phyloP scores from a whole-genome alignment of 73 alveolate species.

The Paramecium sexaurelia region DNA sequence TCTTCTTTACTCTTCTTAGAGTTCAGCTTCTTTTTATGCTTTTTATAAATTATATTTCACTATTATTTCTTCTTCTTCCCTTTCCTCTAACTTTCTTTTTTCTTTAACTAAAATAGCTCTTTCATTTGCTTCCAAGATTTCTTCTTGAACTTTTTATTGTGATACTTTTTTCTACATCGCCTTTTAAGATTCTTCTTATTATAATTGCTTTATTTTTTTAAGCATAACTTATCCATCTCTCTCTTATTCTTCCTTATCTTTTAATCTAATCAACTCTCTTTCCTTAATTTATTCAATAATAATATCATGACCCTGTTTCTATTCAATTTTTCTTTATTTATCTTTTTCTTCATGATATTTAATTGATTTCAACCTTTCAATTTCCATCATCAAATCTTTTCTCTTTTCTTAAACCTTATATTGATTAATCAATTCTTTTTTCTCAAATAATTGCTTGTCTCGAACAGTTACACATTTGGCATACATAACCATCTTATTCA shows the following conservation, averaged over 20 bases:
- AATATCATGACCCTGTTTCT: conserved; percentile 73
- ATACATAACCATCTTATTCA: conserved; percentile 87
- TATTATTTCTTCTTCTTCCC: conserved; percentile 83
- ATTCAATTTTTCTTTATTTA: conserved; percentile 67
- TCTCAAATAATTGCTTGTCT: conserved; percentile 79
- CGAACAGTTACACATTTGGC: conserved; percentile 86
- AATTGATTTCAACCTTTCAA: conserved; percentile 83
- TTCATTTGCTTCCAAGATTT: conserved; percentile 81
- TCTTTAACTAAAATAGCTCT: conserved; percentile 79
- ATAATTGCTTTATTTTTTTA: conserved; percentile 73
- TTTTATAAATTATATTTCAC: conserved; percentile 81
- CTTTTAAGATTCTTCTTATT: conserved; percentile 79
- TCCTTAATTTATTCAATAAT: conserved; percentile 87
- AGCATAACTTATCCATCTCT: conserved; percentile 82
- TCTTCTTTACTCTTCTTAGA: conserved; percentile 77
- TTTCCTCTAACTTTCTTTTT: conserved; percentile 77
- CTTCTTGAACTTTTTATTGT: conserved; percentile 74
- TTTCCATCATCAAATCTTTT: conserved; percentile 89
- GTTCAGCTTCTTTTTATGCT: conserved; percentile 88
- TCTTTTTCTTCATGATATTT: conserved; percentile 80
- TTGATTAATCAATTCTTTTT: conserved; percentile 73
- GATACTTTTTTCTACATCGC: conserved; percentile 72
- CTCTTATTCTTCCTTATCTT: conserved; percentile 85
- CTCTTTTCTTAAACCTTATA: conserved; percentile 80
- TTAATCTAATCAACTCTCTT: conserved; percentile 79